A percentile compares a stretch with the other conserved stretches of the same genome.
phyloP scores from a whole-genome alignment of 768 basidiomycete genomes.

The Suillus ampliporus region DNA sequence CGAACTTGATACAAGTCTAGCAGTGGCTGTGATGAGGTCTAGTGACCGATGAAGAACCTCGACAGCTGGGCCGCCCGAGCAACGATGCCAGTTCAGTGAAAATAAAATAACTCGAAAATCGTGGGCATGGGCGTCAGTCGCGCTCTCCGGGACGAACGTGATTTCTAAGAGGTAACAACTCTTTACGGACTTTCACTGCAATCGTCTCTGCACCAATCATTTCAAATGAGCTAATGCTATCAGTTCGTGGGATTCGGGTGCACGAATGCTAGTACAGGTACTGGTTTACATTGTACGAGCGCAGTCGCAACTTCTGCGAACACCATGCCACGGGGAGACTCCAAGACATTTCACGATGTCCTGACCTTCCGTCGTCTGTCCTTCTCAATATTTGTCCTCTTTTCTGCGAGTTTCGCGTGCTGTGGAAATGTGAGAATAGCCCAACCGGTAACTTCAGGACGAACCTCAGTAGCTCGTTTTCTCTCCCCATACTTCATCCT shows the following conservation, averaged over 20 bases:
- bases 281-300: too few relatives aligned
- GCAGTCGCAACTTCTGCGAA: neutral
- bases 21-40: constrained; percentile 9
- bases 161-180: constrained; percentile 4
- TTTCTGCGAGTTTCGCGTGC: constrained; percentile 66
- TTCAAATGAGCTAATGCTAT: neutral
- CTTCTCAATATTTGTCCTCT: constrained; percentile 60
- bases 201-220: neutral
- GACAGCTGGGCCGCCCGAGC: neutral
- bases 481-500: constrained; percentile 88
- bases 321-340: neutral
- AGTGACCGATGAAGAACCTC: neutral
- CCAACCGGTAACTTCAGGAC: constrained; percentile 28
- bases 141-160: neutral
- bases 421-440: constrained; percentile 35
- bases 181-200: neutral
- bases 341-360: constrained; percentile 14
- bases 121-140: constrained; percentile 6
- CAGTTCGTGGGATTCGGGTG: neutral
- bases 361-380: constrained; percentile 51
- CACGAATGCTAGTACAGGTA: neutral
- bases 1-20: neutral
- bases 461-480: constrained; percentile 80
- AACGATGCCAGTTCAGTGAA: constrained; percentile 10
- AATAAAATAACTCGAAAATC: neutral